These are phyloP conservation scores for Hordeum pubiflorum DNA, from an alignment of 202 grass and related monocot species.

Conservation along the genomic window DNA sequence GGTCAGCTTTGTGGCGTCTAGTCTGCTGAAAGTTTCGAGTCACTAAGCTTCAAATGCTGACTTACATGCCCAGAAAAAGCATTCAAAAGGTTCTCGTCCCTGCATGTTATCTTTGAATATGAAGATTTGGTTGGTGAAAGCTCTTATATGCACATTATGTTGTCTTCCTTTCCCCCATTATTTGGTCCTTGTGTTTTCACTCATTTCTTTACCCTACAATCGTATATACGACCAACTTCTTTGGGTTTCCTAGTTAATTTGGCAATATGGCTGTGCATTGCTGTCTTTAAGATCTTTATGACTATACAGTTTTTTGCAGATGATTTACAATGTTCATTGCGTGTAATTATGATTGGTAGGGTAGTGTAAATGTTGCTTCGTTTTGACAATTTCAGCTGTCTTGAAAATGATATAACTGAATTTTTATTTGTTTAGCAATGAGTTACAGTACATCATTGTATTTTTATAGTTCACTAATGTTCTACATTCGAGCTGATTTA, in stretches of 20 bases:
- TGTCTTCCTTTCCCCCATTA: neutral
- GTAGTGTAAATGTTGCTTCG: no score
- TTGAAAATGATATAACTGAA: no score
- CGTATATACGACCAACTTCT: neutral
- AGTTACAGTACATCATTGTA: no score
- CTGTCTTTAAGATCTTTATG: no score
- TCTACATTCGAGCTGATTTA: no score
- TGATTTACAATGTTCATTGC: no score
- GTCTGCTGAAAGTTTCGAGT: neutral
- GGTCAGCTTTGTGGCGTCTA: neutral
- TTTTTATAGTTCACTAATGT: no score
- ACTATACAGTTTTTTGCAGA: no score
- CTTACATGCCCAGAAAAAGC: neutral
- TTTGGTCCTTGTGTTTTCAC: neutral
- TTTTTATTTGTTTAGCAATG: no score
- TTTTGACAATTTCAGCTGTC: no score
- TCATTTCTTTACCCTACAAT: neutral
- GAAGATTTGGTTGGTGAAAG: constrained; percentile 14
- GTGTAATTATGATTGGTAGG: no score
- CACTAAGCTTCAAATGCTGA: constrained; percentile 2
- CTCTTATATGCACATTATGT: neutral
- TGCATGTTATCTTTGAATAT: constrained; percentile 11
- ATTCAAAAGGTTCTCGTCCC: constrained; percentile 2
- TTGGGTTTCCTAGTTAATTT: neutral
- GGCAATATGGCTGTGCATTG: neutral